A percentile compares a stretch with the other conserved stretches of the same genome.
phyloP scores from a whole-genome alignment of 2,329 filamentous ascomycete genomes.

The Hysterium pulicare region DNA sequence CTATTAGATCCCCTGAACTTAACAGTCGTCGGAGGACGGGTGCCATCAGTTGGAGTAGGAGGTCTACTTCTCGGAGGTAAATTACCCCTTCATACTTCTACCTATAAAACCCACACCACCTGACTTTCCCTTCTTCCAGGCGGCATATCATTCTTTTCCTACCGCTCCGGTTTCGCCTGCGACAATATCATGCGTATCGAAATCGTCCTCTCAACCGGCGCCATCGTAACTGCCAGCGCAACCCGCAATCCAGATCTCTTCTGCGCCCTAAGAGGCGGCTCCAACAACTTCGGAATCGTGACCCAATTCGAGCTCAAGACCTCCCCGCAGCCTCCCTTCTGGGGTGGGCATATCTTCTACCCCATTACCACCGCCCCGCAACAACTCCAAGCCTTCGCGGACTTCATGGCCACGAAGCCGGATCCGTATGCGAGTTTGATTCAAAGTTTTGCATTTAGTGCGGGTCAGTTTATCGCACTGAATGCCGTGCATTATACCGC shows the following conservation, averaged over 20 bases:
- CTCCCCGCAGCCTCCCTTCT: neutral
- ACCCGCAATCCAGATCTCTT: constrained; percentile 10
- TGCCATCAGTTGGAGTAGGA: constrained; percentile 27
- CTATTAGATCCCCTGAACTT: constrained; percentile 20
- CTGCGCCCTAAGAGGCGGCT: constrained; percentile 17
- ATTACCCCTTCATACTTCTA: constrained; percentile 8
- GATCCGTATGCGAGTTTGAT: neutral
- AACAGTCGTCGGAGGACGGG: constrained; percentile 27
- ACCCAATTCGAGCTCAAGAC: neutral
- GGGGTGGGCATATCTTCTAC: neutral
- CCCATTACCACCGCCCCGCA: neutral
- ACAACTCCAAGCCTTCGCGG: constrained; percentile 4
- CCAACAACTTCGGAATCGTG: constrained; percentile 13
- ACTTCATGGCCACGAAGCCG: neutral
- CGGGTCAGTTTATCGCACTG: neutral
- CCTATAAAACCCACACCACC: neutral
- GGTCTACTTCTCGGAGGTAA: constrained; percentile 29
- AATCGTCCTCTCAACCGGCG: neutral
- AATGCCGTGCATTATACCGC: neutral
- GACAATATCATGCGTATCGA: neutral
- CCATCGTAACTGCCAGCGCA: constrained; percentile 6
- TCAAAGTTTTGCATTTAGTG: neutral
- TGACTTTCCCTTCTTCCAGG: constrained; percentile 1
- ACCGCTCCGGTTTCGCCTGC: neutral
- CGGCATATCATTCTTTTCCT: neutral